Conservation (phyloP, 495 filamentous ascomycete species). For the Aspergillus nidulans region DNA sequence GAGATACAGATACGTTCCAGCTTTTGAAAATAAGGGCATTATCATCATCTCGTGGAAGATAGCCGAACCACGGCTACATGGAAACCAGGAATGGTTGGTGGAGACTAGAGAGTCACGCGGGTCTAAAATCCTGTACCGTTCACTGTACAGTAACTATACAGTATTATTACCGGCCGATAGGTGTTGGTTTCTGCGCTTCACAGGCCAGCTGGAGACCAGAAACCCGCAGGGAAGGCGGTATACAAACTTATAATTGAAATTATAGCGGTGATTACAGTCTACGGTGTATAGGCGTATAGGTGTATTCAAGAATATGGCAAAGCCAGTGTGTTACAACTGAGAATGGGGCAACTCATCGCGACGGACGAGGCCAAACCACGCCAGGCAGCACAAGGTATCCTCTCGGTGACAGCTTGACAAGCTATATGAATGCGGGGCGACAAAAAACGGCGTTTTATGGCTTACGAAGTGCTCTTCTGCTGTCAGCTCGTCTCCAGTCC, state of each 20-base stretch:
- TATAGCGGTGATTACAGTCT: too few relatives aligned
- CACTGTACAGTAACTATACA: background rate
- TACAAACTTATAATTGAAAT: too few relatives aligned
- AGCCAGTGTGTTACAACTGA: too few relatives aligned
- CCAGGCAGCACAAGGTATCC: background rate
- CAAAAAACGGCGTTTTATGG: background rate
- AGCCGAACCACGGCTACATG: background rate
- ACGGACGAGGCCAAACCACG: background rate
- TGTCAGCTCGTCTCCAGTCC: background rate
- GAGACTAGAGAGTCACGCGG: constrained; percentile 17
- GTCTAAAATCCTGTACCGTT: constrained; percentile 5
- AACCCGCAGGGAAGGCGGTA: too few relatives aligned
- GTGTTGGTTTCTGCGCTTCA: too few relatives aligned
- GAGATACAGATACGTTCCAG: background rate
- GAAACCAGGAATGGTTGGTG: constrained; percentile 13
- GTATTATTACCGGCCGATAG: too few relatives aligned
- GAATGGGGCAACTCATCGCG: background rate
- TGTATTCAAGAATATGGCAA: too few relatives aligned
- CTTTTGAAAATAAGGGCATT: background rate
- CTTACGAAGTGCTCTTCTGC: background rate
- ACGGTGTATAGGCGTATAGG: too few relatives aligned
- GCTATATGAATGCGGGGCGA: background rate
- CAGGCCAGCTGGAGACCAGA: too few relatives aligned
- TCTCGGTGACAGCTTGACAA: background rate
- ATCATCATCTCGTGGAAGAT: background rate